Conservation (phyloP, 495 filamentous ascomycete genomes). For the Hypomontagnella monticulosa region DNA sequence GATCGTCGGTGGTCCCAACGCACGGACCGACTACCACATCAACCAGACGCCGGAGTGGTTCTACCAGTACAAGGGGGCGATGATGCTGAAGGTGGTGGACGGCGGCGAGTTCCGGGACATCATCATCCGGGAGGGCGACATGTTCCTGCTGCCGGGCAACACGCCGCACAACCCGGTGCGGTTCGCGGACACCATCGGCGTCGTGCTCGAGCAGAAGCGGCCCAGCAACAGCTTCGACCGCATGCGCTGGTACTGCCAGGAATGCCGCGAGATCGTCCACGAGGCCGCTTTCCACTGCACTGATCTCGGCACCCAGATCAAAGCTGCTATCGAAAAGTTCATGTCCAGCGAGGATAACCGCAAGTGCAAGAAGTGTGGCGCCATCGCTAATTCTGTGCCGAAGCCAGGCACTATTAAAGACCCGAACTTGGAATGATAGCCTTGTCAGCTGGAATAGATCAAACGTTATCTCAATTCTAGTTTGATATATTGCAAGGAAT, state of each 20-base stretch:
- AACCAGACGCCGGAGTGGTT: slow-evolving; percentile 97
- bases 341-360: slow-evolving; percentile 74
- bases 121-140: slow-evolving; percentile 88
- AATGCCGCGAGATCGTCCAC: slow-evolving; percentile 77
- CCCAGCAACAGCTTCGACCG: slow-evolving; percentile 74
- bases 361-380: slow-evolving; percentile 81
- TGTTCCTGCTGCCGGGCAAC: slow-evolving; percentile 92
- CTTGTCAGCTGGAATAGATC: too few relatives aligned
- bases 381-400: slow-evolving; percentile 67
- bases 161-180: slow-evolving; percentile 83
- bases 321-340: slow-evolving; percentile 88
- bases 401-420: slow-evolving; percentile 60
- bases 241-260: slow-evolving; percentile 90
- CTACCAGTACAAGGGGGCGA: slow-evolving; percentile 92
- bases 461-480: too few relatives aligned
- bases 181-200: slow-evolving; percentile 73
- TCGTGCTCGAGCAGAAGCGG: slow-evolving; percentile 91
- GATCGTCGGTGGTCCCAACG: slow-evolving; percentile 97
- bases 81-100: slow-evolving; percentile 92
- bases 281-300: slow-evolving; percentile 89
- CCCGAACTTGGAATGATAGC: slow-evolving; percentile 56
- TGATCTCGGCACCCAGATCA: slow-evolving; percentile 96
- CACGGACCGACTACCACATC: slow-evolving; percentile 97
- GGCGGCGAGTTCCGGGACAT: slow-evolving; percentile 79
- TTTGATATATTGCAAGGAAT: too few relatives aligned